Evolutionary conservation across 768 basidiomycete genomes (phyloP).

Genomic region (Amyloporia xantha): DNA sequence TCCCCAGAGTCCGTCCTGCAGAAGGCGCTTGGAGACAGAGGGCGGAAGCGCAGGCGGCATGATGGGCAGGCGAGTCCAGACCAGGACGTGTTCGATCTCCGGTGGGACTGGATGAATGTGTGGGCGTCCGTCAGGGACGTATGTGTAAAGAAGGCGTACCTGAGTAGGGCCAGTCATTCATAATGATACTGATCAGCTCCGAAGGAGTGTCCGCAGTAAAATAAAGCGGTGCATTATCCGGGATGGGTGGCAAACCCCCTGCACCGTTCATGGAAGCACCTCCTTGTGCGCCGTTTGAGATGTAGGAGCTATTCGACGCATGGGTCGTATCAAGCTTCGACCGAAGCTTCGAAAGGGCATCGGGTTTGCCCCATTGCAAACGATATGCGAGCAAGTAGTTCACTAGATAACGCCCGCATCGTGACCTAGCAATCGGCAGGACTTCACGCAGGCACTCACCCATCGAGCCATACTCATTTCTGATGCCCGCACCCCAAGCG

Average conservation of each 20-base stretch:
- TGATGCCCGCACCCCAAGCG: slow-evolving; percentile 49
- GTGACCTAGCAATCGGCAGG: not conserved
- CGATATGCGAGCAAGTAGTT: slow-evolving; percentile 65
- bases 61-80: slow-evolving; percentile 75
- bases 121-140: no score
- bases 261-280: not conserved
- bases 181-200: slow-evolving; percentile 60
- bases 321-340: slow-evolving; percentile 38
- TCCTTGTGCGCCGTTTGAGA: not conserved
- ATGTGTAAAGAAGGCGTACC: no score
- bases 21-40: slow-evolving; percentile 48
- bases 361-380: slow-evolving; percentile 70
- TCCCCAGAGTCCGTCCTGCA: slow-evolving; percentile 76
- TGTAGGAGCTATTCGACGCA: not conserved
- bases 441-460: slow-evolving; percentile 37
- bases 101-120: slow-evolving; percentile 47
- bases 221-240: slow-evolving; percentile 40
- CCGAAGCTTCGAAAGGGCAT: slow-evolving; percentile 53
- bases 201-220: slow-evolving; percentile 59
- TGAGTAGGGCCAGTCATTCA: slow-evolving; percentile 88
- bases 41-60: slow-evolving; percentile 51
- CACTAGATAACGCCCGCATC: slow-evolving; percentile 33
- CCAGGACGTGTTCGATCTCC: slow-evolving; percentile 65
- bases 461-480: slow-evolving; percentile 54
- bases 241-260: slow-evolving; percentile 24